Percentiles rank a stretch among this genome's conserved stretches.
These are phyloP conservation scores for Holtermanniella nyarrowii DNA, from an alignment of 768 basidiomycete species.

Conservation along the genomic window DNA sequence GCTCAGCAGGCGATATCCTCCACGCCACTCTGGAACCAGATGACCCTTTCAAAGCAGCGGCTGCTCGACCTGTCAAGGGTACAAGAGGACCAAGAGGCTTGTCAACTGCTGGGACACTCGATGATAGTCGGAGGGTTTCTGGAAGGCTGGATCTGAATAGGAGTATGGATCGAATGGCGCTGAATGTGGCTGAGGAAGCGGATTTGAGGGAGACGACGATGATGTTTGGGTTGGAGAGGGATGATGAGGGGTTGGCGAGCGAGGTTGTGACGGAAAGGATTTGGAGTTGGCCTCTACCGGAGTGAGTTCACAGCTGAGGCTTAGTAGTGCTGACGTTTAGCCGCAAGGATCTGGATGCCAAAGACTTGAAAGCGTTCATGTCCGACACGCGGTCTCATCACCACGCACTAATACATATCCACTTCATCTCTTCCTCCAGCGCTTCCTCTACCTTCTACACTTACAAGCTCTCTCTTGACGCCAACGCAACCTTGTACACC, in stretches of 20 bases:
- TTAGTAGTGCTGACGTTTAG: not conserved
- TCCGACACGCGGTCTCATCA: constrained; percentile 19
- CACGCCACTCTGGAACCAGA: not conserved
- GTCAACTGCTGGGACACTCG: not conserved
- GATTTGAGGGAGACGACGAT: constrained; percentile 39
- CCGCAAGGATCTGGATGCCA: constrained; percentile 2
- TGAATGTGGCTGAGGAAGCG: constrained; percentile 17
- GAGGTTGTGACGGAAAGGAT: constrained; percentile 29
- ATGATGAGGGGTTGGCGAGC: constrained; percentile 16
- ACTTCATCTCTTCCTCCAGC: constrained; percentile 5
- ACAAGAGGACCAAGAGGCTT: not conserved
- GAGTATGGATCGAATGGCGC: constrained; percentile 1
- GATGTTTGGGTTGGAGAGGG: constrained; percentile 36
- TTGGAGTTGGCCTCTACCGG: constrained; percentile 21
- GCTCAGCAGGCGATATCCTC: not conserved
- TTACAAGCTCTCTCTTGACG: no score
- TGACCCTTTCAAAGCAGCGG: not conserved
- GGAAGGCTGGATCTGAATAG: not conserved
- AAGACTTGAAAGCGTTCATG: constrained; percentile 13
- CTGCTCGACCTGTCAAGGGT: no score
- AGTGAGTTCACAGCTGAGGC: constrained; percentile 13
- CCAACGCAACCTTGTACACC: no score
- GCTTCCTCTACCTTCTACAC: no score
- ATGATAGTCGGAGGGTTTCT: not conserved
- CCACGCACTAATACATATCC: constrained; percentile 24